Percentiles rank a stretch among this genome's conserved stretches.
These are phyloP conservation scores for Scheffersomyces amazonensis DNA, from an alignment of 805 yeast genomes.

Conservation along the genomic window DNA sequence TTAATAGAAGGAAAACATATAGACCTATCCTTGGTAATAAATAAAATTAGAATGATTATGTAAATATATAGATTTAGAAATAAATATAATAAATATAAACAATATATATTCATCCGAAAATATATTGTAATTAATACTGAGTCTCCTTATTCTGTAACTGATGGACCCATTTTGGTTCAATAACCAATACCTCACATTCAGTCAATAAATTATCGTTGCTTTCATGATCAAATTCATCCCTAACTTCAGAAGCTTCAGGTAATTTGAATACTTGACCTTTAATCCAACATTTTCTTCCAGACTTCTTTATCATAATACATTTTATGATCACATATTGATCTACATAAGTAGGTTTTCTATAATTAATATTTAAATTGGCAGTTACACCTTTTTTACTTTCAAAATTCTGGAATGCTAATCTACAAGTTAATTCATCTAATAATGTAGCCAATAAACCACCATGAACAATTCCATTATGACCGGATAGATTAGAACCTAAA, in stretches of 20 bases:
- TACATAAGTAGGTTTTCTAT: conserved; percentile 33
- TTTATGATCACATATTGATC: conserved; percentile 30
- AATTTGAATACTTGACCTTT: conserved; percentile 28
- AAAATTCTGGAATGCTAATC: conserved; percentile 40
- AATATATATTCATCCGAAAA: too few species aligned
- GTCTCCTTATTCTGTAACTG: conserved; percentile 15
- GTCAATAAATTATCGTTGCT: conserved; percentile 22
- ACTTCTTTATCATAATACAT: conserved; percentile 27
- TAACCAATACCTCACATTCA: conserved; percentile 37
- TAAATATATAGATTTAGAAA: neutral
- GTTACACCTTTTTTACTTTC: conserved; percentile 40
- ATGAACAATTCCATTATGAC: conserved; percentile 40
- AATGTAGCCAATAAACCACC: conserved; percentile 43
- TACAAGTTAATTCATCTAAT: conserved; percentile 41
- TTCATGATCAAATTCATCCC: conserved; percentile 17
- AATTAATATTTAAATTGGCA: conserved; percentile 41
- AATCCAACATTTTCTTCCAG: conserved; percentile 39
- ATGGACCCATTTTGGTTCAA: conserved; percentile 41
- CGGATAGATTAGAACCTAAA: conserved; percentile 35
- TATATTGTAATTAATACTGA: too few species aligned
- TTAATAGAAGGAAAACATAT: neutral
- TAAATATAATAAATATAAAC: neutral
- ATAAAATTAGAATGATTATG: neutral
- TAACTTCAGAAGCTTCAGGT: conserved; percentile 12
- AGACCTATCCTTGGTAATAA: too few species aligned